phyloP scores from a whole-genome alignment of 345 rosid species.

The Moringa oleifera region DNA sequence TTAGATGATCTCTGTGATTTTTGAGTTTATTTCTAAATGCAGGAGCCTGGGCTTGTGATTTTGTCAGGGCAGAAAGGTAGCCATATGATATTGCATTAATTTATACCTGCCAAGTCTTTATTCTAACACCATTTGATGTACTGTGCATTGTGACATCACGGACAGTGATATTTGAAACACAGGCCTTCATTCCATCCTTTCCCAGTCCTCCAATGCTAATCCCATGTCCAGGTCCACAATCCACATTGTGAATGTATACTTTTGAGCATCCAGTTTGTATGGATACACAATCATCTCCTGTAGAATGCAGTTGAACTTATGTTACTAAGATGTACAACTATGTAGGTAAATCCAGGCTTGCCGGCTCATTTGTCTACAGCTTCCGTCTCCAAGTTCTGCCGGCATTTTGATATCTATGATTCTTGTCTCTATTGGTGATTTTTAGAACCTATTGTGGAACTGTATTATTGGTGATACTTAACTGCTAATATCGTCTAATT shows the following conservation, averaged over 20 bases:
- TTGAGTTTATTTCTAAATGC: background rate
- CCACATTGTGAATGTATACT: slow-evolving; percentile 55
- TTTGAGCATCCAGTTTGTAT: slow-evolving; percentile 87
- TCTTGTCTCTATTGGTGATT: background rate
- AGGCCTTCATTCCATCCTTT: slow-evolving; percentile 58
- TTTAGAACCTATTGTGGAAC: too few species aligned
- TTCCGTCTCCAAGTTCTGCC: background rate
- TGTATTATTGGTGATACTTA: too few species aligned
- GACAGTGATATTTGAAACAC: slow-evolving; percentile 79
- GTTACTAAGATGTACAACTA: background rate
- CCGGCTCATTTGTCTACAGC: background rate
- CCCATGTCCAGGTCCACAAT: slow-evolving; percentile 93
- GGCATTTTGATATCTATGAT: background rate
- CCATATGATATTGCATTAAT: background rate
- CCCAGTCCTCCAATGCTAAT: slow-evolving; percentile 95
- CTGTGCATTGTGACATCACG: slow-evolving; percentile 52
- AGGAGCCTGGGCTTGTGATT: background rate
- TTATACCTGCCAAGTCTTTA: slow-evolving; percentile 93
- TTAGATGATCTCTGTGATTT: slow-evolving; percentile 8
- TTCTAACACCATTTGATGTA: slow-evolving; percentile 70
- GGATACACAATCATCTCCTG: slow-evolving; percentile 92
- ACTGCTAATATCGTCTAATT: too few species aligned
- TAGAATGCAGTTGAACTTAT: slow-evolving; percentile 9
- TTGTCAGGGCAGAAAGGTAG: background rate
- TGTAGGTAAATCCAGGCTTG: background rate